These are phyloP conservation scores for Ascochyta koolunga DNA, from an alignment of 2,329 filamentous ascomycete species.

Conservation along the genomic window DNA sequence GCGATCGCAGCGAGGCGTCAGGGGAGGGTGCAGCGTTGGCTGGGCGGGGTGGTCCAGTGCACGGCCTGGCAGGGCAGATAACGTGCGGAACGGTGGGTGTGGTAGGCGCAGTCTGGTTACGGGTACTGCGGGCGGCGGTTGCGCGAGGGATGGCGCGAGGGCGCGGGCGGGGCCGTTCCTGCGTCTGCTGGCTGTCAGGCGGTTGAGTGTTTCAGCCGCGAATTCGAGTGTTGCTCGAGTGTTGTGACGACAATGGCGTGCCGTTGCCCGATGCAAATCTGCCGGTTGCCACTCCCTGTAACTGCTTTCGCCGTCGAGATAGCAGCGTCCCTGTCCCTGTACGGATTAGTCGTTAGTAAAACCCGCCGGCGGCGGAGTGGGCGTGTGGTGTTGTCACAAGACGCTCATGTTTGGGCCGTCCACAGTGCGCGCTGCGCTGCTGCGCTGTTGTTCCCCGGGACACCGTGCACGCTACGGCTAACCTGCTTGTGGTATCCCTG, in stretches of 20 bases:
- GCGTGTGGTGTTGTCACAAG: slow-evolving; percentile 30
- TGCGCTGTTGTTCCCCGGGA: slow-evolving; percentile 6
- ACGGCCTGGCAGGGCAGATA: slow-evolving; percentile 3
- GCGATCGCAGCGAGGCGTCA: slow-evolving; percentile 26
- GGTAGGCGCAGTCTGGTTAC: not conserved
- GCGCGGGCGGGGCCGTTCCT: slow-evolving; percentile 25
- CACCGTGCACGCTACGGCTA: slow-evolving; percentile 19
- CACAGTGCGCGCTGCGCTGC: not conserved
- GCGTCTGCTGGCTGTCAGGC: slow-evolving; percentile 18
- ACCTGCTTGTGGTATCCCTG: slow-evolving; percentile 5
- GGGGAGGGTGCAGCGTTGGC: slow-evolving; percentile 29
- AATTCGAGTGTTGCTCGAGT: slow-evolving; percentile 27
- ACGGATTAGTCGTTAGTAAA: slow-evolving; percentile 43
- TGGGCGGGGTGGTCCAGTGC: slow-evolving; percentile 24
- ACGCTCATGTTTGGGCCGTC: slow-evolving; percentile 24
- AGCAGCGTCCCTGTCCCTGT: slow-evolving; percentile 34
- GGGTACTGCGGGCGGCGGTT: slow-evolving; percentile 9
- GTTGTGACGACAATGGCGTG: slow-evolving; percentile 36
- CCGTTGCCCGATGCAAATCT: slow-evolving; percentile 26
- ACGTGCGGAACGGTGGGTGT: not conserved
- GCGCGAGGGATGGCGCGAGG: slow-evolving; percentile 10
- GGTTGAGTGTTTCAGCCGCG: slow-evolving; percentile 32
- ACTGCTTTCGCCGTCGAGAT: slow-evolving; percentile 12
- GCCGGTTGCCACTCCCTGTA: slow-evolving; percentile 19
- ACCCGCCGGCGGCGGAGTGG: slow-evolving; percentile 27